Evolutionary conservation across 1,284 basidiomycete species (phyloP), one percentile per base, ranked within the genome.

Genomic region (Inonotus obliquus): DNA sequence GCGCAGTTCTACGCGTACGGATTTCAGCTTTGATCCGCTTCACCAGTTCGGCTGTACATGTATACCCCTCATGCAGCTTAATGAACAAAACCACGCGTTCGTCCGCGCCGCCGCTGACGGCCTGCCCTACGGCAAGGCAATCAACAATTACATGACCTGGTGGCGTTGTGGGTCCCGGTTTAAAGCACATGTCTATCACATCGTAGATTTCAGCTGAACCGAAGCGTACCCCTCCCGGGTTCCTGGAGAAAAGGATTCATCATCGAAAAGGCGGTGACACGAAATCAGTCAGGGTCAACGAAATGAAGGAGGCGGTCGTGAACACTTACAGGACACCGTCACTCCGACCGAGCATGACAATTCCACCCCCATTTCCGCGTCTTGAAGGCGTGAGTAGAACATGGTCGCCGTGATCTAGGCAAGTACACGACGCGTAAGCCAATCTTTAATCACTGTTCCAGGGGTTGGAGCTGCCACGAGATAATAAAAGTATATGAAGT

Each of bases 171-270:
- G 59, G 32, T 53, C 45, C 54, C 47, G 71, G 70, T 51, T 75
- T 75, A 70, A 87, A 86, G 68, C 79, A 82, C 63, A 79, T 71
- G 66, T 92, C 90, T 45, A 95, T 79, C 51, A 93, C 86, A 68
- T 91, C 87, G 75, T 95, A 95, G 58, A 95, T 83, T 74, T 95
- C 93, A 32, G 87, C 84, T 37, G 89, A 88, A 21, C 92, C 92
- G 70, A 94, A 95, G 21, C 92, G 83, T 63, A 96, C 84, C 1
- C 92, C 92, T 58, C 89, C 88, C 3, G 93, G 92, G 72, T 94
- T 91, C 66, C 85, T 87, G 69, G 11, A 4, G 2, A 21, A 44
- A 21, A n/a, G 19, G 11, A n/a, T 44, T n/a, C 11, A 21, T 44
- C 10, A 32, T n/a, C n/a, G 57, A 51, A 61, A 64, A 68, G 63